Percentiles rank a stretch among this genome's conserved stretches.
Conservation (phyloP, 2,329 filamentous ascomycete genomes). For the Plectosphaerella plurivora region DNA sequence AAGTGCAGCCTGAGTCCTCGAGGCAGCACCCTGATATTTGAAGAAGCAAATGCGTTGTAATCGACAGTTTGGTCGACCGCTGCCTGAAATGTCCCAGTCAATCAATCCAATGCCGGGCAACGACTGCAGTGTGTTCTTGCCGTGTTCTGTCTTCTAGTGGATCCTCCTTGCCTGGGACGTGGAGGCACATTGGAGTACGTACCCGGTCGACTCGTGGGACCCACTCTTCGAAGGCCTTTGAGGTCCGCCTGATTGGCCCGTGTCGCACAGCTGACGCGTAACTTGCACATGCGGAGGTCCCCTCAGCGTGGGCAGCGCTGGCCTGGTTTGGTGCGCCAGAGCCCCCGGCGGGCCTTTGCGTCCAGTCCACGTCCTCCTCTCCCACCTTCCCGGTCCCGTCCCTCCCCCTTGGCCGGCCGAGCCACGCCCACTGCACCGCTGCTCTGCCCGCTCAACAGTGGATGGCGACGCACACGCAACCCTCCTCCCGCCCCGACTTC, state of each 20-base stretch:
- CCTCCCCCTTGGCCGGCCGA: slow-evolving; percentile 1
- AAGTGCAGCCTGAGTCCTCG: too few relatives aligned
- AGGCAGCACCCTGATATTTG: too few relatives aligned
- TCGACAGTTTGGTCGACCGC: too few relatives aligned
- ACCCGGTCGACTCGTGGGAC: slow-evolving; percentile 7
- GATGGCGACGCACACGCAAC: background rate
- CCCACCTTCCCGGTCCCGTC: background rate
- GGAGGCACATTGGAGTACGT: slow-evolving; percentile 4
- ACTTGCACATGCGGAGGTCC: slow-evolving; percentile 14
- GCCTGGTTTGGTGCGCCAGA: background rate
- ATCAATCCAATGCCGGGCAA: too few relatives aligned
- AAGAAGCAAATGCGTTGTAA: too few relatives aligned
- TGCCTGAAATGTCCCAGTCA: too few relatives aligned
- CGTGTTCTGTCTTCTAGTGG: too few relatives aligned
- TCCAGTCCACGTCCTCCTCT: background rate
- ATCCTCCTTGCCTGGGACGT: too few relatives aligned
- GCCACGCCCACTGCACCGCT: background rate
- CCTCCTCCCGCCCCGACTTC: slow-evolving; percentile 1
- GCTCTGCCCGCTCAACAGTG: background rate
- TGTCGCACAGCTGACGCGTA: slow-evolving; percentile 25
- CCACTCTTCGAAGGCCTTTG: slow-evolving; percentile 4
- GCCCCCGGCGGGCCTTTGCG: background rate
- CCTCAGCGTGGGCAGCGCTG: slow-evolving; percentile 2
- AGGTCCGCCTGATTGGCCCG: slow-evolving; percentile 15
- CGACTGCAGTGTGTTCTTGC: too few relatives aligned